phyloP scores from a whole-genome alignment of 345 rosid genomes.

The Cardamine resedifolia region DNA sequence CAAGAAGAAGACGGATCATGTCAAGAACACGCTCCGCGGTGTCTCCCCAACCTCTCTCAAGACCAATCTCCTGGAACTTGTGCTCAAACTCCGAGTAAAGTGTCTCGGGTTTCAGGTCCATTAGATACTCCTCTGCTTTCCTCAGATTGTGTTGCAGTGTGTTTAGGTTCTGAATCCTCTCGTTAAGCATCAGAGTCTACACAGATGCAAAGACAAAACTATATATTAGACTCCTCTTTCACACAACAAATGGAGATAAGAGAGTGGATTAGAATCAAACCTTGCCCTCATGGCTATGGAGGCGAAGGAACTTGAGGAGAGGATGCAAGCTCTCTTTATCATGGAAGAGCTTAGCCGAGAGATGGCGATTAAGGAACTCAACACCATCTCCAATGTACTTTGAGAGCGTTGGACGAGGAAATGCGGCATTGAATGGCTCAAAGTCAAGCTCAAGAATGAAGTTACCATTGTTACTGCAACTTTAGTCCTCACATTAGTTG shows the following conservation, averaged over 20 bases:
- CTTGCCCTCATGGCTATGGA: slow-evolving; percentile 84
- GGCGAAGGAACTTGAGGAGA: slow-evolving; percentile 71
- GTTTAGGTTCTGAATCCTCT: slow-evolving; percentile 59
- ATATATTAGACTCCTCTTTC: neutral
- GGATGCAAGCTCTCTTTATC: slow-evolving; percentile 86
- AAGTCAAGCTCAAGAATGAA: slow-evolving; percentile 87
- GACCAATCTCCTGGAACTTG: slow-evolving; percentile 81
- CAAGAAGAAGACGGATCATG: slow-evolving; percentile 85
- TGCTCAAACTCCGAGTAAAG: slow-evolving; percentile 56
- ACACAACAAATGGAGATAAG: neutral
- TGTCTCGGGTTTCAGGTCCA: slow-evolving; percentile 46
- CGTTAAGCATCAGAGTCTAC: slow-evolving; percentile 84
- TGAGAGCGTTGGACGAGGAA: slow-evolving; percentile 84
- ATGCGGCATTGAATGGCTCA: slow-evolving; percentile 75
- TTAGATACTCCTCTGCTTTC: slow-evolving; percentile 83
- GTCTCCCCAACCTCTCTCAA: slow-evolving; percentile 95
- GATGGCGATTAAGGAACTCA: slow-evolving; percentile 95
- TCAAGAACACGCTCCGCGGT: slow-evolving; percentile 62
- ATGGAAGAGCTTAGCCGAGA: slow-evolving; percentile 87
- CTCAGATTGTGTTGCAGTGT: slow-evolving; percentile 67
- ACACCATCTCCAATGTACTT: slow-evolving; percentile 92
- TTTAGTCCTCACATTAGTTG: neutral
- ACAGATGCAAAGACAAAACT: slow-evolving; percentile 6
- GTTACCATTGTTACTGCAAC: slow-evolving; percentile 64
- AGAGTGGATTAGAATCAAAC: slow-evolving; percentile 25